Evolutionary conservation across 2,329 filamentous ascomycete species (phyloP), one percentile per base, ranked within the genome.

Genomic region (Cercospora zeina): DNA sequence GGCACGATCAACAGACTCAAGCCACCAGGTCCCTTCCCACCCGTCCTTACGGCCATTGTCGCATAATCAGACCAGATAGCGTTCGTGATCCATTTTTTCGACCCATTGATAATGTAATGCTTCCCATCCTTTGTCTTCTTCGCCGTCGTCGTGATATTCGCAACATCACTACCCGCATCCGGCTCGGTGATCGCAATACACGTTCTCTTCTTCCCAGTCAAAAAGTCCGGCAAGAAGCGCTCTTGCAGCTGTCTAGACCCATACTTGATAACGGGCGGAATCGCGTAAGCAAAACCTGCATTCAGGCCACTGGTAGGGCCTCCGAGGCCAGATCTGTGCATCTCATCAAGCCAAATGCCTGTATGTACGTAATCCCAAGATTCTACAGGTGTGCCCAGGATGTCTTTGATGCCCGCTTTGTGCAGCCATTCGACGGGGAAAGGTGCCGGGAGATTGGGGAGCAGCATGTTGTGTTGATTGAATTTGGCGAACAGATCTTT

Each of bases 101-200:
- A 80, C 11, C 89, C 89, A 63, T 89, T 91, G 47, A 91, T 77
- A 49, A 91, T 81, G 71, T 89, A 91, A 69, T 84, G 77, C 71
- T 85, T 86, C 8, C 88, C 88, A 70, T 88, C 85, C 0, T 79
- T 71, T 2, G 80, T 83, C 73, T 86, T 87, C 8, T 74, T 78
- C 3, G 89, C 89, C 0, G 85, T 89, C 0, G 88, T 91, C 2
- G 82, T 81, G 65, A 91, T 88, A 70, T 87, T 88, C 8, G 87
- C 87, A 1, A 91, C 89, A 71, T 91, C 89, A 57, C 83, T 87
- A 0, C 89, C 89, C 0, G 87, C 88, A 54, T 83, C 84, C 0
- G 89, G 89, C 71, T 92, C 89, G 0, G 89, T 91, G 67, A 92
- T 90, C 10, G 89, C 89, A 67, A 92, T 90, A 71, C 89, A 91